phyloP scores from a whole-genome alignment of 2,329 filamentous ascomycete genomes.

The Alternaria alternata region DNA sequence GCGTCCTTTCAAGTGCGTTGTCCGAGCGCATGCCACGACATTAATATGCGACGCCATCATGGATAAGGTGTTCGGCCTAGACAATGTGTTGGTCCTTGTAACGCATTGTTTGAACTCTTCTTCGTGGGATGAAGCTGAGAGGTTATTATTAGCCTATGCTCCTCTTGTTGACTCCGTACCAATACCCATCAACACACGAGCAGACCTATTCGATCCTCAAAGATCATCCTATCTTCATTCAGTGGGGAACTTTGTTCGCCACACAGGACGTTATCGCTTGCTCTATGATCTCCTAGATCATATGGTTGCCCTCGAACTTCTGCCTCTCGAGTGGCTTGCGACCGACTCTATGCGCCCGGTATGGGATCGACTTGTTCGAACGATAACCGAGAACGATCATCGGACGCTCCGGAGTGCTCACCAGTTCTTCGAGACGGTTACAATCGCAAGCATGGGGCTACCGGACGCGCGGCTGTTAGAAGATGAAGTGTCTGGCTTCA shows the following conservation, averaged over 20 bases:
- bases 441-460: conserved; percentile 40
- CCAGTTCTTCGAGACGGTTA: conserved; percentile 42
- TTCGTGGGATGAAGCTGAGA: conserved; percentile 48
- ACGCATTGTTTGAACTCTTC: conserved; percentile 40
- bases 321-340: conserved; percentile 52
- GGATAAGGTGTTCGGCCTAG: conserved; percentile 40
- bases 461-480: conserved; percentile 35
- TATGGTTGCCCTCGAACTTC: conserved; percentile 44
- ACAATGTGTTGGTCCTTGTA: conserved; percentile 36
- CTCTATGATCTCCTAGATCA: conserved; percentile 46
- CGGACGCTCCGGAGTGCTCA: conserved; percentile 36
- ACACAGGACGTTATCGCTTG: conserved; percentile 41
- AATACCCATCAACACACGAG: conserved; percentile 34
- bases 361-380: conserved; percentile 46
- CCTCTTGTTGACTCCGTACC: conserved; percentile 33
- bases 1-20: conserved; percentile 51
- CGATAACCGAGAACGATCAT: conserved; percentile 40
- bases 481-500: conserved; percentile 24
- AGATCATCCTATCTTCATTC: conserved; percentile 38
- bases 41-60: conserved; percentile 49
- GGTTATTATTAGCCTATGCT: conserved; percentile 40
- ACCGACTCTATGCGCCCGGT: conserved; percentile 46
- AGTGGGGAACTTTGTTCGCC: conserved; percentile 38
- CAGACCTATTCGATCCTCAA: conserved; percentile 39
- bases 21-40: conserved; percentile 52